Evolutionary conservation across 805 yeast genomes (phyloP).

Genomic region (Lipomyces starkeyi): DNA sequence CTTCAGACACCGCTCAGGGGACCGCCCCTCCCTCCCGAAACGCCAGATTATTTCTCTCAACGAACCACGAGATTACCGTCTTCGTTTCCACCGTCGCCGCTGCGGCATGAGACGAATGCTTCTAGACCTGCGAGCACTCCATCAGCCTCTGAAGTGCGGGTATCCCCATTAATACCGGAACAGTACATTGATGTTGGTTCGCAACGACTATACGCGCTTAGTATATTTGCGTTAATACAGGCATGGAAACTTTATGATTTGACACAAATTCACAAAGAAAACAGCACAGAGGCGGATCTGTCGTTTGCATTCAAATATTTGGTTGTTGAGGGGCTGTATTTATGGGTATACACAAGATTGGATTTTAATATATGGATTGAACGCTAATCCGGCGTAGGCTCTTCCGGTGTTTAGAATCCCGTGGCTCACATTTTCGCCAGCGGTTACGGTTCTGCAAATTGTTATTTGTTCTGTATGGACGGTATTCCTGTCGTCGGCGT

Average conservation of each 20-base stretch:
- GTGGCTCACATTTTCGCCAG: conserved; percentile 66
- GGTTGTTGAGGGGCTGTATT: conserved; percentile 70
- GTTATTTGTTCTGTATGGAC: conserved; percentile 56
- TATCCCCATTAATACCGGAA: conserved; percentile 60
- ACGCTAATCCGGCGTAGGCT: conserved; percentile 36
- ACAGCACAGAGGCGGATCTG: conserved; percentile 56
- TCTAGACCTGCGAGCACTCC: background rate
- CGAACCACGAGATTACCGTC: conserved; percentile 32
- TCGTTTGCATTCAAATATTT: conserved; percentile 73
- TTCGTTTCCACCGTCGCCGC: conserved; percentile 36
- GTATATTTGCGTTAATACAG: conserved; percentile 75
- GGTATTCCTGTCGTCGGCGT: conserved; percentile 50
- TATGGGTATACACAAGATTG: conserved; percentile 51
- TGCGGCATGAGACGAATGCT: background rate
- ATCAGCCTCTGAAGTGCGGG: background rate
- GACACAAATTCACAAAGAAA: conserved; percentile 59
- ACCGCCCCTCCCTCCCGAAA: conserved; percentile 14
- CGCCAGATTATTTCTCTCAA: conserved; percentile 22
- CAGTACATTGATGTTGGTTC: conserved; percentile 71
- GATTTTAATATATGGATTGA: background rate
- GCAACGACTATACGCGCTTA: conserved; percentile 72
- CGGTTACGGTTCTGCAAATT: conserved; percentile 59
- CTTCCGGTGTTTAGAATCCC: conserved; percentile 80
- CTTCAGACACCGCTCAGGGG: background rate
- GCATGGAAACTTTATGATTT: conserved; percentile 83